A percentile compares a stretch with the other conserved stretches of the same genome.
phyloP scores from a whole-genome alignment of 2,329 filamentous ascomycete species.

The Diaporthe sp. region DNA sequence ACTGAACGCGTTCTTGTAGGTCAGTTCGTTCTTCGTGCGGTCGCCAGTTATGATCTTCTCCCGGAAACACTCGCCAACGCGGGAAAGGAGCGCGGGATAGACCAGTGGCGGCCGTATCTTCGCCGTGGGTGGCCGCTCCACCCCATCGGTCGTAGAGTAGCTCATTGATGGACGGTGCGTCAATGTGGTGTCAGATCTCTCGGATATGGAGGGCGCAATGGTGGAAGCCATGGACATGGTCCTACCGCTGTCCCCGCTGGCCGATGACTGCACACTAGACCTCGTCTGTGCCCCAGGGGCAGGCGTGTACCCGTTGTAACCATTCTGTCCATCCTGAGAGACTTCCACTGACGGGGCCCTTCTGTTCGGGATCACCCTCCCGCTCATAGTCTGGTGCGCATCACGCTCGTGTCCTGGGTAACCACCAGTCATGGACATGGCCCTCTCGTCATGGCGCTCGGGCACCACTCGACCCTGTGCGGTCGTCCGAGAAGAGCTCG shows the following conservation, averaged over 20 bases:
- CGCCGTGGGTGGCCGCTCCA: conserved; percentile 67
- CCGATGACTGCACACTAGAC: conserved; percentile 73
- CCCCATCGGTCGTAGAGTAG: conserved; percentile 63
- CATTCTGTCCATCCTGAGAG: conserved; percentile 47
- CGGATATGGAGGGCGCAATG: conserved; percentile 73
- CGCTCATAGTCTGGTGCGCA: conserved; percentile 92
- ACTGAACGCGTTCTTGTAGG: conserved; percentile 97
- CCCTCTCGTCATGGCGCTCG: conserved; percentile 89
- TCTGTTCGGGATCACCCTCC: conserved; percentile 87
- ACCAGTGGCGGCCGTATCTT: conserved; percentile 84
- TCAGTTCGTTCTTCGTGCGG: conserved; percentile 94
- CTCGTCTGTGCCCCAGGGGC: conserved; percentile 68
- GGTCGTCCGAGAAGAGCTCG: conserved; percentile 79
- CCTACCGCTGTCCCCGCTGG: conserved; percentile 63
- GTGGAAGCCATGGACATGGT: conserved; percentile 96
- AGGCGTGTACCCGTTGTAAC: conserved; percentile 55
- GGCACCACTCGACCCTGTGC: conserved; percentile 93
- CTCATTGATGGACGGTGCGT: conserved; percentile 69
- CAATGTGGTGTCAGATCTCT: conserved; percentile 49
- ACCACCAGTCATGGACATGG: conserved; percentile 93
- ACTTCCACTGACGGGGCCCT: conserved; percentile 47
- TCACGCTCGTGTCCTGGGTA: conserved; percentile 78
- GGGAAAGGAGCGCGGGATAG: conserved; percentile 93
- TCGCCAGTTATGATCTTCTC: conserved; percentile 89
- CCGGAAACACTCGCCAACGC: conserved; percentile 91